Evolutionary conservation across 2,329 filamentous ascomycete species (phyloP).

Genomic region (Lecanoromycetidae sp.): DNA sequence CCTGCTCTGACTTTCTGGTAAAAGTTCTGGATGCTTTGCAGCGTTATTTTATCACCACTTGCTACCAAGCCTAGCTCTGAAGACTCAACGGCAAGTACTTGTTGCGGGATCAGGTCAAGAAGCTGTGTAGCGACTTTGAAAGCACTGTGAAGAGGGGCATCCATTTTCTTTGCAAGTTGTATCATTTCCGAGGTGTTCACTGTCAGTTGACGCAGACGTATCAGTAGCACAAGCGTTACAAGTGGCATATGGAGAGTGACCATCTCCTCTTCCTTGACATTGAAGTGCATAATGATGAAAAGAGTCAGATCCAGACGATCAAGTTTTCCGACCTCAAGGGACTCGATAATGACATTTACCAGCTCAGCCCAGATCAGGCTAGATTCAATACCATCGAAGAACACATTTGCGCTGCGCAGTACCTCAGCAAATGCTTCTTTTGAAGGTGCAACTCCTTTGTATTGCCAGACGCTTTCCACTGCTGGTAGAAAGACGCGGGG

Average conservation of each 20-base stretch:
- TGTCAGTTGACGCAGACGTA: constrained; percentile 16
- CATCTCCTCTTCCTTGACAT: constrained; percentile 94
- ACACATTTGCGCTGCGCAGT: constrained; percentile 80
- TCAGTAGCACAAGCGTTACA: constrained; percentile 52
- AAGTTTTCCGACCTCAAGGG: background rate
- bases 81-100: constrained; percentile 40
- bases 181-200: no score
- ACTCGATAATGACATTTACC: constrained; percentile 37
- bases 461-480: constrained; percentile 65
- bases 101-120: constrained; percentile 52
- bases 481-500: constrained; percentile 80
- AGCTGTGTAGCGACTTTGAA: constrained; percentile 47
- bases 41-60: constrained; percentile 20
- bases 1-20: constrained; percentile 29
- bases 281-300: constrained; percentile 81
- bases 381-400: constrained; percentile 95
- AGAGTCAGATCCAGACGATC: constrained; percentile 58
- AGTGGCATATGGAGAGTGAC: constrained; percentile 71
- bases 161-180: background rate
- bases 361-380: constrained; percentile 83
- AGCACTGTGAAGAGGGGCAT: constrained; percentile 22
- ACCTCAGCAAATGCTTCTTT: constrained; percentile 72
- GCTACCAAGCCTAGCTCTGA: background rate
- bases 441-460: constrained; percentile 52
- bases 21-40: constrained; percentile 1